Conservation (phyloP, 2,329 filamentous ascomycete species). For the Botrytis medusae region DNA sequence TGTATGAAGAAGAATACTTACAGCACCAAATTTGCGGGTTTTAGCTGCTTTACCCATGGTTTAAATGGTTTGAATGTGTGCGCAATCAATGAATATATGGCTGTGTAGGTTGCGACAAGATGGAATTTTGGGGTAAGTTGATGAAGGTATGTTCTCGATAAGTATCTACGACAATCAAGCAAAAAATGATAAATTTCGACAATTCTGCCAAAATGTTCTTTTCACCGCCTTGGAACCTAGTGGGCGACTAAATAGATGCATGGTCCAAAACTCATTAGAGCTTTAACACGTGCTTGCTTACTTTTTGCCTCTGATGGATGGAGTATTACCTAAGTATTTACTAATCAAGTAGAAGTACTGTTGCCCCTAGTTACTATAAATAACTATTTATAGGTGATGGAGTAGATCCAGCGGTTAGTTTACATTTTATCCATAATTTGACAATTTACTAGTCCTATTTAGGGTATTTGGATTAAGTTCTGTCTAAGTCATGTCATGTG, state of each 20-base stretch:
- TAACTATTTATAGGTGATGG: constrained; percentile 12
- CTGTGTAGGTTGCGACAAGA: not conserved
- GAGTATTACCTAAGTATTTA: not conserved
- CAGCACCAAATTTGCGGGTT: constrained; percentile 84
- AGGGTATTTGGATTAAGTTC: not conserved
- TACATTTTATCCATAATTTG: not conserved
- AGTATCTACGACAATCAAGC: not conserved
- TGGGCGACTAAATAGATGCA: not conserved
- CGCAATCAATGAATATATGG: not conserved
- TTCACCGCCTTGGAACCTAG: not conserved
- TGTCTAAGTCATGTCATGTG: not conserved
- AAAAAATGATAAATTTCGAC: constrained; percentile 22
- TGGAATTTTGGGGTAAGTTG: not conserved
- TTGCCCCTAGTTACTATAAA: constrained; percentile 1
- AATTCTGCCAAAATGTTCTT: constrained; percentile 7
- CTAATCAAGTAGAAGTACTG: not conserved
- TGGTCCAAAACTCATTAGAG: too few species aligned
- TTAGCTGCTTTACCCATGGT: constrained; percentile 87
- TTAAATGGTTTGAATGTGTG: not conserved
- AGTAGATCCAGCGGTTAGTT: not conserved
- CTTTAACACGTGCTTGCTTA: not conserved
- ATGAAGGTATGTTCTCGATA: not conserved
- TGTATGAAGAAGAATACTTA: constrained; percentile 38
- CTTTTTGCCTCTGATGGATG: too few species aligned
- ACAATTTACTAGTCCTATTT: not conserved